Evolutionary conservation across 208 protist genomes (phyloP).

Genomic region (Leishmania aethiopica): DNA sequence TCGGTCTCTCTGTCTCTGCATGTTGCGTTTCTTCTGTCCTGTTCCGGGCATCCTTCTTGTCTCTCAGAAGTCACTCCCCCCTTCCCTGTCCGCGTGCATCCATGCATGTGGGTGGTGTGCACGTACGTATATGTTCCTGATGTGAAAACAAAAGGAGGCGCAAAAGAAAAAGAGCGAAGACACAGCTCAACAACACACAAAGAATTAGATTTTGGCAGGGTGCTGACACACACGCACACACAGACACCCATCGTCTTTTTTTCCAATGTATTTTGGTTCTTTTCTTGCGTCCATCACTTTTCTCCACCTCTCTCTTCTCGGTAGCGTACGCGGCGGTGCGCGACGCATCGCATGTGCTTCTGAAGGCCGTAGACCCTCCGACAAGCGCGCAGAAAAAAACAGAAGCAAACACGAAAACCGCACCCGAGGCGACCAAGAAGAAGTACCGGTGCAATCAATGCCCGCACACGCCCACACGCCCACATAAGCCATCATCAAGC

Average conservation of each 20-base stretch:
- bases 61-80: too few relatives aligned
- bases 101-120: not conserved
- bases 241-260: not conserved
- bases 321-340: not conserved
- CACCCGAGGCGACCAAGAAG: too few relatives aligned
- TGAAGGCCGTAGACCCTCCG: not conserved
- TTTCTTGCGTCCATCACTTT: not conserved
- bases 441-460: not conserved
- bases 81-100: not conserved
- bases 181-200: not conserved
- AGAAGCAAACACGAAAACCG: not conserved
- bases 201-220: not conserved
- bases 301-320: not conserved
- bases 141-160: not conserved
- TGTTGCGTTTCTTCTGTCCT: not conserved
- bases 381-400: not conserved
- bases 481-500: not conserved
- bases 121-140: not conserved
- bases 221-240: not conserved
- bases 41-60: not conserved
- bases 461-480: not conserved
- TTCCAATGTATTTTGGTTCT: slow-evolving; percentile 1
- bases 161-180: not conserved
- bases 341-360: not conserved
- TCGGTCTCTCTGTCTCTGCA: not conserved